Evolutionary conservation across 2,329 filamentous ascomycete genomes (phyloP).

Genomic region (Juglanconis juglandina): DNA sequence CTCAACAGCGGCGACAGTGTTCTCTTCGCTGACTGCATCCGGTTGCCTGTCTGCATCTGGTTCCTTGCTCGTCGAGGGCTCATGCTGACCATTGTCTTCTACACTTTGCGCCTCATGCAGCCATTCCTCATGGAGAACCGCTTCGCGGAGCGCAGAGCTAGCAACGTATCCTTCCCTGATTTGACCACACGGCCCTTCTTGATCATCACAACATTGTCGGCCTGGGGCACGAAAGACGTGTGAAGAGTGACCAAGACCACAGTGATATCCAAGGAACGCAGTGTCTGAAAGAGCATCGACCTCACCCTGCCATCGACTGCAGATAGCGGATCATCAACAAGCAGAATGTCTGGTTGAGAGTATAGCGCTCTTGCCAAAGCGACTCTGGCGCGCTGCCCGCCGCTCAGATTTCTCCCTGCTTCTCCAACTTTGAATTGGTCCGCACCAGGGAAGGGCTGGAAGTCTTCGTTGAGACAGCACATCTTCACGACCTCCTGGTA

Average conservation of each 20-base stretch:
- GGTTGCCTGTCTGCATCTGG: neutral
- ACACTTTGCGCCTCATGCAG: neutral
- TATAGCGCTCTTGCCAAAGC: slow-evolving; percentile 5
- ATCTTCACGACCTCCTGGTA: neutral
- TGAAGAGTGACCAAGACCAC: slow-evolving; percentile 3
- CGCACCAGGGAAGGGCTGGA: neutral
- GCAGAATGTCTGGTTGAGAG: neutral
- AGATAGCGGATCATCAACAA: slow-evolving; percentile 5
- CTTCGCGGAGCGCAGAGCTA: neutral
- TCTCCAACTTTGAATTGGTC: slow-evolving; percentile 3
- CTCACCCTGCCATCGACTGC: slow-evolving; percentile 1
- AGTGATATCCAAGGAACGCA: neutral
- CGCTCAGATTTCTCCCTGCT: slow-evolving; percentile 3
- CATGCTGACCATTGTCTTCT: neutral
- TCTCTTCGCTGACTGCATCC: neutral
- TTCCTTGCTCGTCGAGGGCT: neutral
- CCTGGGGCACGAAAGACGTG: slow-evolving; percentile 1
- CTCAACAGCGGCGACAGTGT: neutral
- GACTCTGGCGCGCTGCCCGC: slow-evolving; percentile 1
- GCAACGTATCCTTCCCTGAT: neutral
- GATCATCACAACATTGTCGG: neutral
- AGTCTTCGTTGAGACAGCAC: slow-evolving; percentile 2
- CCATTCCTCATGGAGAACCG: slow-evolving; percentile 1
- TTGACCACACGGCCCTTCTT: neutral
- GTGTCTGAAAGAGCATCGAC: neutral